Evolutionary conservation across 179 eudicot genomes (phyloP).

Genomic region (Silene noctiflora): DNA sequence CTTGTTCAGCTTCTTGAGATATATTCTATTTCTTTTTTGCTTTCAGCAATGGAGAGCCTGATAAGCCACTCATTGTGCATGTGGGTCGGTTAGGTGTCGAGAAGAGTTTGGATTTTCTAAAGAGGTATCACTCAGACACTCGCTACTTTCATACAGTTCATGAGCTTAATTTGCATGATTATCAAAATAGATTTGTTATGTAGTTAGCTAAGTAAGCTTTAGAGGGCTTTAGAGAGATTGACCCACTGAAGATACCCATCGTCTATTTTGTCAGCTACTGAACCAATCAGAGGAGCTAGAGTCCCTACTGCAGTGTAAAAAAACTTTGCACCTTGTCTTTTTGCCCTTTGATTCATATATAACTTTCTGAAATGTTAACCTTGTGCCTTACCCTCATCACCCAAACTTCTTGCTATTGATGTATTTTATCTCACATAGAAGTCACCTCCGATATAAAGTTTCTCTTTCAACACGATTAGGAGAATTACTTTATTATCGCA

Average conservation of each 20-base stretch:
- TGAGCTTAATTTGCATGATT: not conserved
- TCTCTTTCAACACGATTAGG: too few relatives aligned
- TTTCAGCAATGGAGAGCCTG: constrained; percentile 79
- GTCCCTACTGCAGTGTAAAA: not conserved
- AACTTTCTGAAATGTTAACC: not conserved
- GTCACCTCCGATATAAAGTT: too few relatives aligned
- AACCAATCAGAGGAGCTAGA: not conserved
- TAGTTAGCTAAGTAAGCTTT: not conserved
- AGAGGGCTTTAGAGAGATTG: not conserved
- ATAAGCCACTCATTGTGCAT: constrained; percentile 80
- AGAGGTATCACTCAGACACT: constrained; percentile 63
- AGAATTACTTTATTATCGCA: too few relatives aligned
- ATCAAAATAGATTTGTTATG: not conserved
- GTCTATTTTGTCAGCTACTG: not conserved
- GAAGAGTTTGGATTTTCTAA: constrained; percentile 92
- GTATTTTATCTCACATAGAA: too few relatives aligned
- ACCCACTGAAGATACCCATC: not conserved
- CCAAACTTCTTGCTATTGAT: too few relatives aligned
- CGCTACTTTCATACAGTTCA: not conserved
- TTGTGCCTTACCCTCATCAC: too few relatives aligned
- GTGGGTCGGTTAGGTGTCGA: constrained; percentile 95
- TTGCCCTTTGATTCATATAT: not conserved
- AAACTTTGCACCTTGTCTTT: not conserved
- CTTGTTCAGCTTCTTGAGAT: constrained; percentile 3
- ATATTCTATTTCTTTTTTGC: constrained; percentile 2